phyloP scores from a whole-genome alignment of 495 filamentous ascomycete species.

The Talaromyces thailandensis region DNA sequence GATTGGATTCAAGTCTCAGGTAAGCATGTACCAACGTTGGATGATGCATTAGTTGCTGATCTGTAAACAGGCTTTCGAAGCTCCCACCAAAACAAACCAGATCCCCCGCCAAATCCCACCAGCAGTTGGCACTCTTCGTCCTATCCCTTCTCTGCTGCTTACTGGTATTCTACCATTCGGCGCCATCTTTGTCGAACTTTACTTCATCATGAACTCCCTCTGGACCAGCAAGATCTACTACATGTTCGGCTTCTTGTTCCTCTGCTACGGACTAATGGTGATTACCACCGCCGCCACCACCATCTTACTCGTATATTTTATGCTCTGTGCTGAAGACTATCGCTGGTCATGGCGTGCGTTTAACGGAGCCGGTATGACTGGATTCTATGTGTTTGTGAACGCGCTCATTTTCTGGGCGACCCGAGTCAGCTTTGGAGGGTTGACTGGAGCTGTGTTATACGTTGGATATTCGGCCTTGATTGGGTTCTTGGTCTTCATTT shows the following conservation, averaged over 20 bases:
- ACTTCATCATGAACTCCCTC: slow-evolving; percentile 96
- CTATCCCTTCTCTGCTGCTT: slow-evolving; percentile 77
- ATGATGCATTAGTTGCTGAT: slow-evolving; percentile 8
- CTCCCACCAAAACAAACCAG: slow-evolving; percentile 91
- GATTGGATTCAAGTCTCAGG: slow-evolving; percentile 70
- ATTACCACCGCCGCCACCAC: slow-evolving; percentile 90
- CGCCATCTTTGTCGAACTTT: slow-evolving; percentile 94
- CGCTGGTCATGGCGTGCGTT: slow-evolving; percentile 98
- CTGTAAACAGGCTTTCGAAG: slow-evolving; percentile 41
- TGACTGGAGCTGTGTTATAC: slow-evolving; percentile 83
- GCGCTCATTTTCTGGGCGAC: slow-evolving; percentile 82
- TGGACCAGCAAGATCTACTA: slow-evolving; percentile 99
- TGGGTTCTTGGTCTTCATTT: slow-evolving; percentile 82
- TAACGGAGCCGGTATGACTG: slow-evolving; percentile 76
- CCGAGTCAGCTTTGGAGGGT: slow-evolving; percentile 72
- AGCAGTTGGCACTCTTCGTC: slow-evolving; percentile 67
- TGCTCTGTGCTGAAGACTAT: slow-evolving; percentile 94
- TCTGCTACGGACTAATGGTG: slow-evolving; percentile 97
- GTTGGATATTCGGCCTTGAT: slow-evolving; percentile 86
- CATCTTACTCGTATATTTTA: slow-evolving; percentile 84
- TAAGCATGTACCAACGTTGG: slow-evolving; percentile 14
- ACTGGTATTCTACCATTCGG: slow-evolving; percentile 90
- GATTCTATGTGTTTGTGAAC: slow-evolving; percentile 82
- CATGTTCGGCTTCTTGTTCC: slow-evolving; percentile 98
- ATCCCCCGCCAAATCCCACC: slow-evolving; percentile 95